Evolutionary conservation across 495 filamentous ascomycete species (phyloP), one percentile per base, ranked within the genome.

Genomic region (Aspergillus wentii): DNA sequence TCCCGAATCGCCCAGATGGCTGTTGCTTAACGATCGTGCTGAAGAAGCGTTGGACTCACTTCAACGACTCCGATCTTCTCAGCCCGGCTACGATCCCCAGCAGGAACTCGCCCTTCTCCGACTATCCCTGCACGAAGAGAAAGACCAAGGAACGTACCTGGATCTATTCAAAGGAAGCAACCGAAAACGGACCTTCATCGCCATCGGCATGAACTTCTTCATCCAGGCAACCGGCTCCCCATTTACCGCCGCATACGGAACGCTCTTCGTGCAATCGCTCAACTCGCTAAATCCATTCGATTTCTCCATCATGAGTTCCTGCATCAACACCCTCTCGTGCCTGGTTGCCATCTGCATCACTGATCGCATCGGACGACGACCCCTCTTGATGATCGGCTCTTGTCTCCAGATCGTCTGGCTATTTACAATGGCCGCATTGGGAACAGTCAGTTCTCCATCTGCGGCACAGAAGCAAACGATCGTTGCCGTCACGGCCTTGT

Each of bases 181-280:
- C 21, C 43, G 51, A 20, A 52, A 52, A 28, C 56, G 62, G 10
- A 67, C 61, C 28, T 73, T 75, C 49, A 69, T 62, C 2, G 71
- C 68, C 5, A 64, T 73, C 17, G 71, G 69, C 16, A 73, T 73
- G 71, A 62, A 73, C 45, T 65, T 69, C 17, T 60, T 64, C 27
- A 75, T 75, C 8, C 61, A 66, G 40, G 50, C 57, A 2, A 64
- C 62, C 4, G 62, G 62, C 8, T 46, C 52, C 15, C 43, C 47
- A 0, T 66, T 66, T 32, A 47, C 52, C 14, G 46, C 49, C 5
- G 45, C 51, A 17, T 66, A 66, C 27, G 51, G 56, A 11, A 59
- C 56, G 1, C 11, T 64, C 3, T 66, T 64, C 32, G 49, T 66
- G 8, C 48, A 59, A 31, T 51, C 55, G 3, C 28, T 66, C n/a